Conservation (phyloP, 2,329 filamentous ascomycete species). For the Lecanicillium sp. region DNA sequence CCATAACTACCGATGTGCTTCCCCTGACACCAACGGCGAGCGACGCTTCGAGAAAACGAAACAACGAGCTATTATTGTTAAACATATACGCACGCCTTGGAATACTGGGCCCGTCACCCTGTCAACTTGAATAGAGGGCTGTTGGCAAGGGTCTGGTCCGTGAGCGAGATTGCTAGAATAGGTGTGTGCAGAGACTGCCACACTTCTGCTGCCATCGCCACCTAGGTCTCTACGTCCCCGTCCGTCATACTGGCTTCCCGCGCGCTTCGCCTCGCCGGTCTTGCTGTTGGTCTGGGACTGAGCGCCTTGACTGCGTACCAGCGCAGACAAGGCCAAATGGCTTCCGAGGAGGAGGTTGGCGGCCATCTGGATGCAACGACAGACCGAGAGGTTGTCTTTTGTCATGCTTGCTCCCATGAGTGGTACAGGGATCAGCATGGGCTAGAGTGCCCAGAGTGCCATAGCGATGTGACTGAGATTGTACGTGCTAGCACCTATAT, state of each 20-base stretch:
- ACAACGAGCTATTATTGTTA: no score
- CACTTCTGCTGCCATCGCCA: no score
- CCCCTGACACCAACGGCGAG: no score
- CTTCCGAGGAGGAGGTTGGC: slow-evolving; percentile 17
- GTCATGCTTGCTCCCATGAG: slow-evolving; percentile 72
- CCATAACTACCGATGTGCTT: no score
- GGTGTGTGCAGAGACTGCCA: no score
- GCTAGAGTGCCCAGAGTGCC: slow-evolving; percentile 69
- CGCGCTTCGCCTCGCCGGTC: slow-evolving; percentile 44
- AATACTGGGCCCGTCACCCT: no score
- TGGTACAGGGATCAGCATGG: slow-evolving; percentile 69
- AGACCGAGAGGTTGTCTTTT: slow-evolving; percentile 70
- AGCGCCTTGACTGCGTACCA: slow-evolving; percentile 49
- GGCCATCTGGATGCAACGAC: slow-evolving; percentile 41
- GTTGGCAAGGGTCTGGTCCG: no score
- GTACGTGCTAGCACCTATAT: slow-evolving; percentile 41
- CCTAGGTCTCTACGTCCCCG: slow-evolving; percentile 2
- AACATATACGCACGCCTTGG: no score
- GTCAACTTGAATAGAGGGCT: no score
- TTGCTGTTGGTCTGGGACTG: slow-evolving; percentile 51
- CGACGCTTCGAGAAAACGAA: no score
- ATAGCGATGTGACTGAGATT: slow-evolving; percentile 76
- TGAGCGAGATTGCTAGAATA: no score
- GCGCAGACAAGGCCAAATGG: slow-evolving; percentile 36
- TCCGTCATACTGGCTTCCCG: slow-evolving; percentile 45